A percentile compares a stretch with the other conserved stretches of the same genome.
Conservation (phyloP, 768 basidiomycete species). For the Kwoniella sp. region DNA sequence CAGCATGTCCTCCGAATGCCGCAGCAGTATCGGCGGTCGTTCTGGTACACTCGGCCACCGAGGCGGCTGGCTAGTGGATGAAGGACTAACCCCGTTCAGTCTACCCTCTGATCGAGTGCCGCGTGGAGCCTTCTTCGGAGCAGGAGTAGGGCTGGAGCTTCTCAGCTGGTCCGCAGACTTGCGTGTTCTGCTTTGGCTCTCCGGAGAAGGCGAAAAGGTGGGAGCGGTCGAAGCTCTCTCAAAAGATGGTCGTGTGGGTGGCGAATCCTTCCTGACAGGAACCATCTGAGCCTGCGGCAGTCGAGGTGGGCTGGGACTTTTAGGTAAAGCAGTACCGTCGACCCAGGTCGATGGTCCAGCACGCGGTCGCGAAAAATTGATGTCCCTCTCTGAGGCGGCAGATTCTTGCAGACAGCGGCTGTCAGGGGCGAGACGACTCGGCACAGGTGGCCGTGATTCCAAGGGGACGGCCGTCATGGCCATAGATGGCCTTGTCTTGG, state of each 20-base stretch:
- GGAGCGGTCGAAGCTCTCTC: constrained; percentile 33
- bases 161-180: constrained; percentile 34
- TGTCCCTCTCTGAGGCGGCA: too few relatives aligned
- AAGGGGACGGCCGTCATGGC: too few relatives aligned
- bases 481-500: too few relatives aligned
- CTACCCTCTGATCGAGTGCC: constrained; percentile 25
- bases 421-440: too few relatives aligned
- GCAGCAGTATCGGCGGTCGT: constrained; percentile 16
- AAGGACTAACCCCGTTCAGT: constrained; percentile 7
- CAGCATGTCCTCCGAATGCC: constrained; percentile 32
- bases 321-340: too few relatives aligned
- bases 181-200: constrained; percentile 1
- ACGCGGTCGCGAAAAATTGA: too few relatives aligned
- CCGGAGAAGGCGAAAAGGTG: constrained; percentile 17
- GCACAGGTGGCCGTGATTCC: too few relatives aligned
- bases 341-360: too few relatives aligned
- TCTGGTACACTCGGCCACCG: background rate
- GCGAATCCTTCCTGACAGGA: constrained; percentile 26
- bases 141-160: constrained; percentile 18
- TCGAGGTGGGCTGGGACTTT: background rate
- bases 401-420: too few relatives aligned
- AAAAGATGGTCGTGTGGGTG: constrained; percentile 25
- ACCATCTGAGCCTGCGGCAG: constrained; percentile 23
- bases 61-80: background rate
- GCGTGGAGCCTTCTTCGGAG: constrained; percentile 18